Percentiles rank a stretch among this genome's conserved stretches.
Conservation (phyloP, 202 grass and related monocot species). For the Alloteropsis angusta region DNA sequence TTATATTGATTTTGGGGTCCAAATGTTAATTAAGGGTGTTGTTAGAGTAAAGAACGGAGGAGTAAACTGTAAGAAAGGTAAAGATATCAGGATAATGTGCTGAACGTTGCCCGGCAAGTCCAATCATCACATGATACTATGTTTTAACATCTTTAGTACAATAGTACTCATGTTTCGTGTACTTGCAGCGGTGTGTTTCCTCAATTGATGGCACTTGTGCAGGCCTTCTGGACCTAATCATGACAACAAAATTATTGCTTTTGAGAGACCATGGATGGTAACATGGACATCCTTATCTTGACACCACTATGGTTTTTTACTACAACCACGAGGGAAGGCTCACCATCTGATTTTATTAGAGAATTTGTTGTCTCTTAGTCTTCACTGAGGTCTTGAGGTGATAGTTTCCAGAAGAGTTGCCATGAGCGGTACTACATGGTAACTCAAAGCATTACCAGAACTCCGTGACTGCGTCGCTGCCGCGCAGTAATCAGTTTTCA, state of each 20-base stretch:
- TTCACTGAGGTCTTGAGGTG: too few species aligned
- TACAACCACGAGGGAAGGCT: too few species aligned
- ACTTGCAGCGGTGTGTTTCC: not conserved
- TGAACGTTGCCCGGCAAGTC: not conserved
- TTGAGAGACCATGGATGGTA: not conserved
- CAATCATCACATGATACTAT: not conserved
- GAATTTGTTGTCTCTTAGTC: not conserved
- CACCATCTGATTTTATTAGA: not conserved
- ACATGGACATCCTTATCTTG: not conserved
- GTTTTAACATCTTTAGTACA: not conserved
- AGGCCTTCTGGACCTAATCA: slow-evolving; percentile 4
- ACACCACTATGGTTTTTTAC: not conserved
- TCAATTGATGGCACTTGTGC: not conserved
- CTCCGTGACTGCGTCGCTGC: too few species aligned
- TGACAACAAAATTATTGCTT: not conserved
- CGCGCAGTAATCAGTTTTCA: not conserved
- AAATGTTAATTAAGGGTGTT: not conserved
- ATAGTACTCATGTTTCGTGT: not conserved
- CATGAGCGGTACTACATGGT: too few species aligned
- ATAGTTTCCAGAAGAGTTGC: too few species aligned
- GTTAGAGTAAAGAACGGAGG: not conserved
- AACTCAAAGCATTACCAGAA: too few species aligned
- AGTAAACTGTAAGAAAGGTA: slow-evolving; percentile 10
- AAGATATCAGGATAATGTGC: not conserved
- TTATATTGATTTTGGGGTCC: not conserved